These are phyloP conservation scores for Saturnispora besseyi DNA, from an alignment of 805 yeast species.

Conservation along the genomic window DNA sequence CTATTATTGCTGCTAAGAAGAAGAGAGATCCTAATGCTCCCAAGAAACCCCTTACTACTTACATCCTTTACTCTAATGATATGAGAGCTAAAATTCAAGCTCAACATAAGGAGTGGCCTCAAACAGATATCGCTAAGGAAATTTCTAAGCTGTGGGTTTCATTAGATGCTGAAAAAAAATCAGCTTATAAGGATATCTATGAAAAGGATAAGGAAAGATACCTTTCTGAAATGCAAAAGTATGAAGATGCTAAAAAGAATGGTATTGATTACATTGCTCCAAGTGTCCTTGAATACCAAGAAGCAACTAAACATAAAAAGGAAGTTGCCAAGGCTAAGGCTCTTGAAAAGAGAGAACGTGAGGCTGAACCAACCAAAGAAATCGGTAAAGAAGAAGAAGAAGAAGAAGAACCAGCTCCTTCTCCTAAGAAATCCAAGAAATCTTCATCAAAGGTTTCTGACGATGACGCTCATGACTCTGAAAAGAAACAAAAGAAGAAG, in stretches of 20 bases:
- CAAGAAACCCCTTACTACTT: conserved; percentile 85
- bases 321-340: conserved; percentile 4
- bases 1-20: conserved; percentile 20
- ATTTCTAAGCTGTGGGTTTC: conserved; percentile 75
- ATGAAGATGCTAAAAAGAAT: conserved; percentile 23
- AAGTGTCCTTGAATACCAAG: conserved; percentile 10
- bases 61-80: conserved; percentile 68
- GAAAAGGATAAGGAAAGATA: conserved; percentile 35
- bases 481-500: conserved; percentile 37
- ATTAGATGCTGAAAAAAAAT: conserved; percentile 60
- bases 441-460: background rate
- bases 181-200: conserved; percentile 57
- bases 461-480: conserved; percentile 2
- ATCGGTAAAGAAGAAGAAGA: background rate
- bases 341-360: conserved; percentile 1
- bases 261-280: conserved; percentile 24
- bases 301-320: conserved; percentile 5
- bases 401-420: background rate
- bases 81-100: conserved; percentile 63
- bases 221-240: conserved; percentile 25
- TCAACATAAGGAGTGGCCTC: conserved; percentile 63
- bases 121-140: conserved; percentile 70
- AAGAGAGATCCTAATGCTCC: conserved; percentile 86
- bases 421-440: conserved; percentile 1
- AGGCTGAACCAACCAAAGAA: background rate